These are phyloP conservation scores for Neopestalotiopsis clavispora DNA, from an alignment of 2,329 filamentous ascomycete species.

Conservation along the genomic window DNA sequence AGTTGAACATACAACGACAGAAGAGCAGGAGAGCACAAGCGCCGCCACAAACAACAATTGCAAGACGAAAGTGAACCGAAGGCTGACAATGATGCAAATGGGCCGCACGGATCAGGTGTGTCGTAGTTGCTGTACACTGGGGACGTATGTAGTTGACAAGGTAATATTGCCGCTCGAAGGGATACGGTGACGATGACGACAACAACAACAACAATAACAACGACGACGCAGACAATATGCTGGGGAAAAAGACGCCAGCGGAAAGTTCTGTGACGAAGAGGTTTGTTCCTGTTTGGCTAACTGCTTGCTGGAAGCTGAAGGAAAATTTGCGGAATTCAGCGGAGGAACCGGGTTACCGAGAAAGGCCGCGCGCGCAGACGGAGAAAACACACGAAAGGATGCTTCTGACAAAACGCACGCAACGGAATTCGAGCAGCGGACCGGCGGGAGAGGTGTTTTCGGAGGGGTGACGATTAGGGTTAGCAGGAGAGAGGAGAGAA, in stretches of 20 bases:
- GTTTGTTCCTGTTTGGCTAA: slow-evolving; percentile 19
- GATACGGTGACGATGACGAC: slow-evolving; percentile 15
- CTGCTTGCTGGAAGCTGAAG: slow-evolving; percentile 4
- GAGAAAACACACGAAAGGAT: slow-evolving; percentile 39
- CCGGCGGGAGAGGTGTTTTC: slow-evolving; percentile 33
- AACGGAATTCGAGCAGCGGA: slow-evolving; percentile 39
- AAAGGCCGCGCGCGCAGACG: slow-evolving; percentile 39
- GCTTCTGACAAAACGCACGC: slow-evolving; percentile 42
- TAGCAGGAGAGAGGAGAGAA: slow-evolving; percentile 40
- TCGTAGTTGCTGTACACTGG: slow-evolving; percentile 27
- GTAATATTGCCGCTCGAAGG: slow-evolving; percentile 21
- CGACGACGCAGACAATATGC: slow-evolving; percentile 25
- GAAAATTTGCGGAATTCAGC: slow-evolving; percentile 31
- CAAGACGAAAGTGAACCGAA: slow-evolving; percentile 19
- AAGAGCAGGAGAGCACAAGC: slow-evolving; percentile 20
- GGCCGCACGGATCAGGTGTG: slow-evolving; percentile 2
- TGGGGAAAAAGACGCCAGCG: neutral
- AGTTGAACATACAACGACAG: slow-evolving; percentile 18
- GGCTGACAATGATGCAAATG: slow-evolving; percentile 7
- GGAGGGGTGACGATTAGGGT: slow-evolving; percentile 31
- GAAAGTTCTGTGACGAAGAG: slow-evolving; percentile 10
- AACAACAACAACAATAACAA: slow-evolving; percentile 30
- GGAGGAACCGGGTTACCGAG: slow-evolving; percentile 32
- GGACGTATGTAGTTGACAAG: slow-evolving; percentile 26
- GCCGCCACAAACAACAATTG: slow-evolving; percentile 21